Evolutionary conservation across 208 protist genomes (phyloP).

Genomic region (Eutreptiella sp.): DNA sequence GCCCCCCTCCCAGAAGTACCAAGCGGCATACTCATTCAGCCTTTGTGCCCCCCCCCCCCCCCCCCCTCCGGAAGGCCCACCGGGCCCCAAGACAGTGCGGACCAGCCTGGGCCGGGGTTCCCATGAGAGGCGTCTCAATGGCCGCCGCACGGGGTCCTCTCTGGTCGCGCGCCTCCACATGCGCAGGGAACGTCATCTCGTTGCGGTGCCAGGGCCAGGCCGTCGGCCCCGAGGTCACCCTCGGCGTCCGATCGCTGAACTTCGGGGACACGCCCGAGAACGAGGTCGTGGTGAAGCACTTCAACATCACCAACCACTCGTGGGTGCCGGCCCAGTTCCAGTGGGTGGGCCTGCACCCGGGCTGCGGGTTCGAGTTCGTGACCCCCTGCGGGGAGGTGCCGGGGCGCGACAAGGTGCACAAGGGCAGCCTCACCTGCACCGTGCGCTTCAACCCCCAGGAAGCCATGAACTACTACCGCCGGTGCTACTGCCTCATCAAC

Average conservation of each 20-base stretch:
- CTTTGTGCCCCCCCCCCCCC: too few species aligned
- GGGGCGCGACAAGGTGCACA: conserved; percentile 38
- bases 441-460: conserved; percentile 61
- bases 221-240: conserved; percentile 46
- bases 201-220: conserved; percentile 47
- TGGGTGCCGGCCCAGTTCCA: conserved; percentile 40
- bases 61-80: too few species aligned
- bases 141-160: too few species aligned
- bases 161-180: too few species aligned
- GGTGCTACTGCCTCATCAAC: conserved; percentile 60
- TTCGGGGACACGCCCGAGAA: conserved; percentile 47
- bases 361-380: conserved; percentile 56
- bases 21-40: too few species aligned
- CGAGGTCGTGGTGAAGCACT: neutral
- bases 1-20: too few species aligned
- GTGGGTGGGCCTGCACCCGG: conserved; percentile 42
- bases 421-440: too few species aligned
- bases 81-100: too few species aligned
- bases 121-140: too few species aligned
- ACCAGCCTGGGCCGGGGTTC: too few species aligned
- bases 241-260: conserved; percentile 53
- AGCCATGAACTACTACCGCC: conserved; percentile 70
- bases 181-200: conserved; percentile 54
- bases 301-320: conserved; percentile 48
- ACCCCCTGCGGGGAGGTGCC: conserved; percentile 50